Evolutionary conservation across 2,329 filamentous ascomycete genomes (phyloP).

Genomic region (Bimuria novae-zelandiae): DNA sequence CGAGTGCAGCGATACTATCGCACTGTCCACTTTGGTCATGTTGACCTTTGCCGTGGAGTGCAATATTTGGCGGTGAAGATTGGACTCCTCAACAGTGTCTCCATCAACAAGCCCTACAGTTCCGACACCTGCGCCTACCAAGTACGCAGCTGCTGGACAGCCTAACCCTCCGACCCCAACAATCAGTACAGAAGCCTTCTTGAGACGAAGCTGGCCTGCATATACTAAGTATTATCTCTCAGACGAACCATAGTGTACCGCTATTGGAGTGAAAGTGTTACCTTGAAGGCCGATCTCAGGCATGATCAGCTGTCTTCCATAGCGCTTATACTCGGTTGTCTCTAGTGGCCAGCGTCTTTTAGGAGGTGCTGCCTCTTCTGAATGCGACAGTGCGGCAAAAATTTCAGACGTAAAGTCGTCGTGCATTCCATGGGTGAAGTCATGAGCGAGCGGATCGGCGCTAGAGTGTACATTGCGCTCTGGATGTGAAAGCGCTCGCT

Average conservation of each 20-base stretch:
- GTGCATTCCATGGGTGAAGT: slow-evolving; percentile 48
- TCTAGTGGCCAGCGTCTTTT: slow-evolving; percentile 66
- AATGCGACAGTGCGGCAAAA: slow-evolving; percentile 41
- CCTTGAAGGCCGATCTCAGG: slow-evolving; percentile 78
- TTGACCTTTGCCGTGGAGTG: slow-evolving; percentile 75
- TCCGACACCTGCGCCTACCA: slow-evolving; percentile 86
- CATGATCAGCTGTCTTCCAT: slow-evolving; percentile 89
- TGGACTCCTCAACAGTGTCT: slow-evolving; percentile 85
- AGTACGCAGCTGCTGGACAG: slow-evolving; percentile 89
- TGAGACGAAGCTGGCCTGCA: slow-evolving; percentile 77
- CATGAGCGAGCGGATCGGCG: slow-evolving; percentile 36
- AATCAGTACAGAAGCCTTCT: slow-evolving; percentile 72
- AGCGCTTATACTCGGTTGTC: slow-evolving; percentile 78
- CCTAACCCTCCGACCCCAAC: slow-evolving; percentile 89
- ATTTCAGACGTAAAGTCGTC: slow-evolving; percentile 51
- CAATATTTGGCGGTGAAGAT: slow-evolving; percentile 88
- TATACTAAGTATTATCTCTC: not conserved
- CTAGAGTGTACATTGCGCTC: slow-evolving; percentile 23
- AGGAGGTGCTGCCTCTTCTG: slow-evolving; percentile 12
- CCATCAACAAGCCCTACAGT: slow-evolving; percentile 84
- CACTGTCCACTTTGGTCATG: slow-evolving; percentile 79
- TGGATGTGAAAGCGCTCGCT: slow-evolving; percentile 23
- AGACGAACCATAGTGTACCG: not conserved
- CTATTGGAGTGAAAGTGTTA: slow-evolving; percentile 37
- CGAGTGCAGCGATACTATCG: slow-evolving; percentile 49